Base-by-base conservation (phyloP, 495 filamentous ascomycete genomes). In the Tuber borchii region DNA sequence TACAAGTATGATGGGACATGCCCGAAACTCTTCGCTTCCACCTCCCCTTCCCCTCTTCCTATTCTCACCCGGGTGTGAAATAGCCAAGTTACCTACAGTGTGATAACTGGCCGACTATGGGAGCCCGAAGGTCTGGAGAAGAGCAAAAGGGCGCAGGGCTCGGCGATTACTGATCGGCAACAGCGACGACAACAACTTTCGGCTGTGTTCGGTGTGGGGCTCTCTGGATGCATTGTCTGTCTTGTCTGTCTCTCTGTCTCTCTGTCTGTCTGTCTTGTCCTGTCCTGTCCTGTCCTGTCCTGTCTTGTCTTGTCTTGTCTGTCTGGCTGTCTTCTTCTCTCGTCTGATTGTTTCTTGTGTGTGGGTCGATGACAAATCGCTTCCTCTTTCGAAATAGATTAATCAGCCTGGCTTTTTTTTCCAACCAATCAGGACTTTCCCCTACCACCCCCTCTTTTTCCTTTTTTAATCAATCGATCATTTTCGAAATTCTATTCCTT, bases 311-410 rank as follows among this genome's bases (percentile, higher is more conserved):
- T 46, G 16, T 46, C 45, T 19, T 26, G 22, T n/a, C 48, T 56
- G 6, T 26, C 56, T 65, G 22, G 8, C n/a, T 14, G 9, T 65
- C 56, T 26, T 31, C 26, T 26, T 31, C 26, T 65, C n/a, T 65
- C 26, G n/a, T 65, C 56, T 31, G 56, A 65, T 31, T 31, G 56
- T 31, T 31, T 65, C 56, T 31, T 14, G 10, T 31, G 56, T 31
- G n/a, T 65, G 56, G 56, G 56, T 65, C 56, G 56, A 65, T 65
- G 56, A 65, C 56, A 65, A 65, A 65, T 31, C 56, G 56, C 26
- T 65, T 65, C 56, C 56, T 65, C 56, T 65, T 65, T 31, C 3
- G 56, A 26, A 31, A 31, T 31, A n/a, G 56, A 65, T 65, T 65
- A 65, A 65, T 65, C 56, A 65, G 56, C 56, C 56, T 65, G 56